Evolutionary conservation across 1,139 yeast genomes (phyloP).

Genomic region (Blastobotrys petasosporus): DNA sequence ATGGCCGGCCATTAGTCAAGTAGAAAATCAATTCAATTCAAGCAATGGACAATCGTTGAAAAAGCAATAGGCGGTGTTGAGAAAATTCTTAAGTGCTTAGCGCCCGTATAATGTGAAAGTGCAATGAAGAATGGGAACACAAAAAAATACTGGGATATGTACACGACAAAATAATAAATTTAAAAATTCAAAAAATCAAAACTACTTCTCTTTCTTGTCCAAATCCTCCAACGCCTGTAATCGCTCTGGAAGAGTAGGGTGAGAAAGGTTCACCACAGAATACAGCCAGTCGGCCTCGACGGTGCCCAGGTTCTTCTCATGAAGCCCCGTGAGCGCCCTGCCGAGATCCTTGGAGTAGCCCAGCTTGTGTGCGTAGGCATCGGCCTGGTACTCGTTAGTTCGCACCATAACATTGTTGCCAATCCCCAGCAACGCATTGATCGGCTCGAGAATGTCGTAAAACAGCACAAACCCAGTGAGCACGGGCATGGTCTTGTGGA

Average conservation of each 20-base stretch:
- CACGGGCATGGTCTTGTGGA: conserved; percentile 57
- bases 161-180: too few relatives aligned
- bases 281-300: conserved; percentile 86
- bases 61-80: too few relatives aligned
- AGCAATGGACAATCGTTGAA: too few relatives aligned
- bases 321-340: conserved; percentile 65
- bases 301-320: conserved; percentile 72
- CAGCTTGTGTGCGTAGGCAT: conserved; percentile 67
- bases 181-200: too few relatives aligned
- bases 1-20: too few relatives aligned
- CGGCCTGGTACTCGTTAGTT: conserved; percentile 90
- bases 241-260: conserved; percentile 88
- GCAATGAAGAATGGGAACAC: too few relatives aligned
- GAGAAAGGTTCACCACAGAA: conserved; percentile 84
- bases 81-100: too few relatives aligned
- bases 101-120: too few relatives aligned
- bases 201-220: not conserved
- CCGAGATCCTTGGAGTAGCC: conserved; percentile 69
- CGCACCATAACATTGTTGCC: conserved; percentile 66
- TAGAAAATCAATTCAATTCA: too few relatives aligned
- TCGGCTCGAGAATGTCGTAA: conserved; percentile 64
- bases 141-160: too few relatives aligned
- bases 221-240: conserved; percentile 50
- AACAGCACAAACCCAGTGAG: conserved; percentile 69
- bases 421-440: conserved; percentile 65